Conservation (phyloP, 495 filamentous ascomycete species). For the Aspergillus heteromorphus region DNA sequence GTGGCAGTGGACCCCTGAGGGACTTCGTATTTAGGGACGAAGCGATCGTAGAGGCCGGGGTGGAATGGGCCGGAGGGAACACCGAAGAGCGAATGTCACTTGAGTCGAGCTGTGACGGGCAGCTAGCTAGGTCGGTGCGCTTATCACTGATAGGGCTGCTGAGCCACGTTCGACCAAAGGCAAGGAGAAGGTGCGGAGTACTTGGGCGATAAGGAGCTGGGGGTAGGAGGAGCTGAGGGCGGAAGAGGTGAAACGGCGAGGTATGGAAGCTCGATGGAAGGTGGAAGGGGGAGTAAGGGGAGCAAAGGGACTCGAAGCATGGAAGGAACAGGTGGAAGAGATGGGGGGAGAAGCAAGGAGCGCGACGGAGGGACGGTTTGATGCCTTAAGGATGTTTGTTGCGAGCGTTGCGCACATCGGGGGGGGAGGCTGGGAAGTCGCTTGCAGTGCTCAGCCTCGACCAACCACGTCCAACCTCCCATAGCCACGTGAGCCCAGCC, state of each 20-base stretch:
- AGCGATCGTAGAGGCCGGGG: too few species aligned
- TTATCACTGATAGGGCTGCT: conserved; percentile 23
- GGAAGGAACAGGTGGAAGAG: conserved; percentile 12
- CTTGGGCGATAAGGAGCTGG: conserved; percentile 1
- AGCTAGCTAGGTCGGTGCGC: conserved; percentile 5
- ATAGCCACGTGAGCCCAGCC: conserved; percentile 23
- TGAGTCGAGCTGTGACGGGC: conserved; percentile 3
- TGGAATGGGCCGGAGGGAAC: too few species aligned
- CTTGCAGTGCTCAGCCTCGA: conserved; percentile 12
- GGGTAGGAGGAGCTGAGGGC: background rate
- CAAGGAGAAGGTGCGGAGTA: too few species aligned
- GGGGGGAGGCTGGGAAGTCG: conserved; percentile 36
- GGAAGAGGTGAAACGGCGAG: background rate
- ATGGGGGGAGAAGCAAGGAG: conserved; percentile 23
- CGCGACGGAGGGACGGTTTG: conserved; percentile 19
- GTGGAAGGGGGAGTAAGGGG: background rate
- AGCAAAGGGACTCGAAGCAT: conserved; percentile 14
- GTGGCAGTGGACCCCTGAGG: background rate
- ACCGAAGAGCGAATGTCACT: background rate
- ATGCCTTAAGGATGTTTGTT: conserved; percentile 32
- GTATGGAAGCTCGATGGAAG: conserved; percentile 9
- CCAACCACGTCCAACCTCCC: conserved; percentile 30
- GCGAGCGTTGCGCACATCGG: conserved; percentile 26
- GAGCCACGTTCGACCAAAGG: conserved; percentile 5
- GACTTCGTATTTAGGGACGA: too few species aligned